phyloP scores from a whole-genome alignment of 768 basidiomycete genomes.

The Collybia mongolica region DNA sequence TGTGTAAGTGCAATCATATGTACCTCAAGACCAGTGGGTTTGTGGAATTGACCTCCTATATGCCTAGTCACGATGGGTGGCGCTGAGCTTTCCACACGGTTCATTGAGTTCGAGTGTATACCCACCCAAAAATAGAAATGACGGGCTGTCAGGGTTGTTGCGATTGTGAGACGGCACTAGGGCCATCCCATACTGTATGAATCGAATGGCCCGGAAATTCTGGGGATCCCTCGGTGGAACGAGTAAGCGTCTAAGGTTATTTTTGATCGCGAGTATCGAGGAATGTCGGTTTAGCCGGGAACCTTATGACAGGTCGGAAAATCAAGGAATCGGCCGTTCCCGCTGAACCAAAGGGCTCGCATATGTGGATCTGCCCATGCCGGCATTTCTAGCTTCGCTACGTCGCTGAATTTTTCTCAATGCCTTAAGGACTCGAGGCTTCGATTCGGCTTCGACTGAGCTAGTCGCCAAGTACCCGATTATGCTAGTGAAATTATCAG shows the following conservation, averaged over 20 bases:
- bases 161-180: too few relatives aligned
- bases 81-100: conserved; percentile 30
- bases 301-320: neutral
- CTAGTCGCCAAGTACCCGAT: too few relatives aligned
- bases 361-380: too few relatives aligned
- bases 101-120: conserved; percentile 30
- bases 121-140: neutral
- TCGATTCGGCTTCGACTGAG: too few relatives aligned
- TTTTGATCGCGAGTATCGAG: neutral
- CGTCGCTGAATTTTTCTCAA: too few relatives aligned
- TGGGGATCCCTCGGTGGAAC: neutral
- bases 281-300: neutral
- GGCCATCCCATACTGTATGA: too few relatives aligned
- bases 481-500: too few relatives aligned
- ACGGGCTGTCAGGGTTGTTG: too few relatives aligned
- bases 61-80: conserved; percentile 30
- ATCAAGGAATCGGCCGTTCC: neutral
- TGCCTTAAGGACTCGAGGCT: too few relatives aligned
- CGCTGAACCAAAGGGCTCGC: too few relatives aligned
- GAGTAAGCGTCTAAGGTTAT: neutral
- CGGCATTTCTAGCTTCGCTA: too few relatives aligned
- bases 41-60: conserved; percentile 2
- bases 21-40: neutral
- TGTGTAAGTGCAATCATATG: conserved; percentile 25
- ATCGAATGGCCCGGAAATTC: too few relatives aligned